These are phyloP conservation scores for Albizia julibrissin DNA, from an alignment of 306 rosid genomes.

Conservation along the genomic window DNA sequence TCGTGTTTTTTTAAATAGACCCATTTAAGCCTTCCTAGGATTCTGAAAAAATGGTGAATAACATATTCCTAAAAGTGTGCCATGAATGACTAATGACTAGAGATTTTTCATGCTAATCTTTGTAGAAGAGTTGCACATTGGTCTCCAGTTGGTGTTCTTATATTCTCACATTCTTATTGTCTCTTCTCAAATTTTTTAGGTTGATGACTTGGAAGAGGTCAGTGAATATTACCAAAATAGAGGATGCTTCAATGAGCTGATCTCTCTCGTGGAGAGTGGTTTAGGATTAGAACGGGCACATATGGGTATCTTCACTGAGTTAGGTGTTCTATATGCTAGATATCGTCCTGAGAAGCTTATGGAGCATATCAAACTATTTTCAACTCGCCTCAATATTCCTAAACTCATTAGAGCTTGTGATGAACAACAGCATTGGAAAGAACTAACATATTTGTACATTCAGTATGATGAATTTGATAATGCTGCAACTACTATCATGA, in stretches of 20 bases:
- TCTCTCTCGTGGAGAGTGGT: slow-evolving; percentile 99
- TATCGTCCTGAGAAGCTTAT: slow-evolving; percentile 98
- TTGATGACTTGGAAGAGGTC: slow-evolving; percentile 99
- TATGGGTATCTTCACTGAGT: slow-evolving; percentile 98
- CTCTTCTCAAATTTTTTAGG: slow-evolving; percentile 53
- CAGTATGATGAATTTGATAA: slow-evolving; percentile 98
- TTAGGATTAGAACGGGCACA: slow-evolving; percentile 97
- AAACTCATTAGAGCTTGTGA: slow-evolving; percentile 98
- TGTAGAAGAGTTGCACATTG: background rate
- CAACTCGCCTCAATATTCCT: slow-evolving; percentile 94
- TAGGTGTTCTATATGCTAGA: slow-evolving; percentile 99
- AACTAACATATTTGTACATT: slow-evolving; percentile 92
- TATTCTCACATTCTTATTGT: slow-evolving; percentile 19
- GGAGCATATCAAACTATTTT: slow-evolving; percentile 97
- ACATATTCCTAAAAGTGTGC: slow-evolving; percentile 19
- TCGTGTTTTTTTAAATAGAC: background rate
- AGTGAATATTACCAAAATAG: slow-evolving; percentile 98
- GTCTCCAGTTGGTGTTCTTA: slow-evolving; percentile 23
- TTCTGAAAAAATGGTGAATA: slow-evolving; percentile 26
- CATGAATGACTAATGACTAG: slow-evolving; percentile 15
- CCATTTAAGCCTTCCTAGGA: slow-evolving; percentile 1
- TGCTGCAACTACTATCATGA: slow-evolving; percentile 99
- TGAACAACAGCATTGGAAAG: slow-evolving; percentile 98
- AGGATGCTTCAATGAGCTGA: slow-evolving; percentile 96
- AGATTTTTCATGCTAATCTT: slow-evolving; percentile 17